phyloP scores from a whole-genome alignment of 306 rosid genomes.

The Medicago truncatula region DNA sequence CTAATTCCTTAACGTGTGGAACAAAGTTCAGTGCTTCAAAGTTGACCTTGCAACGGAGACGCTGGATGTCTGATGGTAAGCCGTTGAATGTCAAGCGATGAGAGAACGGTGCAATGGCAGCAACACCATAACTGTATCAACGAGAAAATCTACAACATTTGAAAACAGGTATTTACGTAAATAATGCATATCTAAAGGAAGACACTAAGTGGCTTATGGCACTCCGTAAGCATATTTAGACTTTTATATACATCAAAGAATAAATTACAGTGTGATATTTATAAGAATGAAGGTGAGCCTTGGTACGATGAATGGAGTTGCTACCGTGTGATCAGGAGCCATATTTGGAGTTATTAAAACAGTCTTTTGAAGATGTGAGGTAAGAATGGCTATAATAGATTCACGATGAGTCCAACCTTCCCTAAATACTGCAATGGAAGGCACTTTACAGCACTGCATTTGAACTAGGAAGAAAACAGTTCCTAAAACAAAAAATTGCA shows the following conservation, averaged over 20 bases:
- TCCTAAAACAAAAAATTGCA: constrained; percentile 2
- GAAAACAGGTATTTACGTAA: constrained; percentile 47
- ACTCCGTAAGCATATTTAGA: constrained; percentile 8
- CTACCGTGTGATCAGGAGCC: constrained; percentile 1
- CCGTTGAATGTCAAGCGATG: constrained; percentile 95
- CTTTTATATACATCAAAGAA: constrained; percentile 2
- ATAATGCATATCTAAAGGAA: constrained; percentile 35
- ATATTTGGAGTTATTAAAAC: not conserved
- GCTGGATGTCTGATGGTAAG: constrained; percentile 83
- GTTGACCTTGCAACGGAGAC: constrained; percentile 93
- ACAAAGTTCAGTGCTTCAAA: constrained; percentile 90
- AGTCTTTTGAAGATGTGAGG: not conserved
- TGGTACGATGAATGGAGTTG: constrained; percentile 5
- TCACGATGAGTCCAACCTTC: not conserved
- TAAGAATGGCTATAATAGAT: not conserved
- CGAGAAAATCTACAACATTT: constrained; percentile 48
- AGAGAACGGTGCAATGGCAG: constrained; percentile 95
- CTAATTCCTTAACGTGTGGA: constrained; percentile 76
- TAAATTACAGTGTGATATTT: constrained; percentile 24
- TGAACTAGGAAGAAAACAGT: constrained; percentile 14
- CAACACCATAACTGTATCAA: constrained; percentile 84
- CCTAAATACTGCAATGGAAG: not conserved
- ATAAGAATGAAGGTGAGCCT: constrained; percentile 16
- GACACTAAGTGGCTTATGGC: constrained; percentile 28
- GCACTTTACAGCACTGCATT: not conserved